These are phyloP conservation scores for Geosmithia putterillii DNA, from an alignment of 2,329 filamentous ascomycete species.

Conservation along the genomic window DNA sequence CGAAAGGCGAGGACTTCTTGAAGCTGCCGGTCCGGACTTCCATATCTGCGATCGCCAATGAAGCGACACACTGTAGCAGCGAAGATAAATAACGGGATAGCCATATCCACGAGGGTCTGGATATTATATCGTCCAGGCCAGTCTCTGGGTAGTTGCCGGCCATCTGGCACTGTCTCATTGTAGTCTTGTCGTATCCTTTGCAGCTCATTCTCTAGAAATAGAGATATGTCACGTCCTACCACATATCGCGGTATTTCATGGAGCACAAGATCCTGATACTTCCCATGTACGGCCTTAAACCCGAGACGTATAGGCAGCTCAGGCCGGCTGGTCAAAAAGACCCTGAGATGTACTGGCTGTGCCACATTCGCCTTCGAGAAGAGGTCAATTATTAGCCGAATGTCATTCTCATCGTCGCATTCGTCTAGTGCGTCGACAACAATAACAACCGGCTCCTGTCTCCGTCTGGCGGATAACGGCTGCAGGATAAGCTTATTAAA, in stretches of 20 bases:
- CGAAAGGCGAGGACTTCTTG: conserved; percentile 8
- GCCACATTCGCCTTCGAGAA: too few relatives aligned
- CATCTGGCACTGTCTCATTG: conserved; percentile 4
- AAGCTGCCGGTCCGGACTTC: conserved; percentile 9
- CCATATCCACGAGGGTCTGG: conserved; percentile 10
- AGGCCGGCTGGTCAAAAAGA: conserved; percentile 26
- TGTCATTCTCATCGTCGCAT: not conserved
- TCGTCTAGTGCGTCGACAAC: conserved; percentile 1
- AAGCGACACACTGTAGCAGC: conserved; percentile 13
- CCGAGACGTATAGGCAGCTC: conserved; percentile 20
- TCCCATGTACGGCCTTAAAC: conserved; percentile 16
- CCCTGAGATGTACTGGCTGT: conserved; percentile 7
- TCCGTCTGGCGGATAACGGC: not conserved
- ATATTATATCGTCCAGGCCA: conserved; percentile 4
- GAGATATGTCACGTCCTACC: conserved; percentile 19
- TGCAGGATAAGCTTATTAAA: not conserved
- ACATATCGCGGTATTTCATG: conserved; percentile 15
- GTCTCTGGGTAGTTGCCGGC: conserved; percentile 2
- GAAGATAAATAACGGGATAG: conserved; percentile 18
- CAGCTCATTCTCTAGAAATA: conserved; percentile 16
- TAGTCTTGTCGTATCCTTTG: conserved; percentile 7
- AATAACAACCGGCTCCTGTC: not conserved
- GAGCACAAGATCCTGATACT: conserved; percentile 18
- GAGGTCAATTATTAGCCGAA: conserved; percentile 1
- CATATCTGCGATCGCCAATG: conserved; percentile 1